Conservation (phyloP, 306 rosid genomes). For the Trichosanthes cucumerina region DNA sequence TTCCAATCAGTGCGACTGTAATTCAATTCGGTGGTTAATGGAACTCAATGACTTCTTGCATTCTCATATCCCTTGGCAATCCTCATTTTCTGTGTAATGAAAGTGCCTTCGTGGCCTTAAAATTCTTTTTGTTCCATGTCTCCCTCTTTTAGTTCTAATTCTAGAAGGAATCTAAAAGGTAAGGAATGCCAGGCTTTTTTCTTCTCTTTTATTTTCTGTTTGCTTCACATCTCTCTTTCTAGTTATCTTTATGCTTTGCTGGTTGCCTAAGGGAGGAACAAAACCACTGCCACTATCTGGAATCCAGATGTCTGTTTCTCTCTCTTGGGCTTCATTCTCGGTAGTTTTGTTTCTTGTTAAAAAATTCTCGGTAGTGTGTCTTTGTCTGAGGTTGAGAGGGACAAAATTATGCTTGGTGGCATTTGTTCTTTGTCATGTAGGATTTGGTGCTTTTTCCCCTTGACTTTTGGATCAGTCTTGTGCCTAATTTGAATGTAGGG, state of each 20-base stretch:
- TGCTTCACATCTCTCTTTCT: neutral
- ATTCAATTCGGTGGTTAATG: neutral
- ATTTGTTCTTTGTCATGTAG: neutral
- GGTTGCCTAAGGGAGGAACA: neutral
- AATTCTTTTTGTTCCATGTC: neutral
- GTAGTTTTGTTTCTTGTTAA: neutral
- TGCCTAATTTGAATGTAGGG: neutral
- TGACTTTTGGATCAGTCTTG: neutral
- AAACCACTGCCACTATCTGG: neutral
- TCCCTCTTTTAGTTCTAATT: neutral
- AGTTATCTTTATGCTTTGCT: neutral
- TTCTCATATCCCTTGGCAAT: neutral
- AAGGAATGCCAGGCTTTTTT: neutral
- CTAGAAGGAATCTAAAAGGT: neutral
- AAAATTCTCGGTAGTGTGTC: neutral
- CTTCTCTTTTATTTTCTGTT: neutral
- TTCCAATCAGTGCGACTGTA: neutral
- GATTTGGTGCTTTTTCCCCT: neutral
- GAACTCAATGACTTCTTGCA: neutral
- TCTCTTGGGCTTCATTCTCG: neutral
- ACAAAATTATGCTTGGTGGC: neutral
- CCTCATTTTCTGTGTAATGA: neutral
- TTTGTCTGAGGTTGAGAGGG: neutral
- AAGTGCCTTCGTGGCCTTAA: neutral
- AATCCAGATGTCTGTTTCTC: neutral